phyloP scores from a whole-genome alignment of 805 yeast genomes.

The Teunomyces barrocoloradensis region DNA sequence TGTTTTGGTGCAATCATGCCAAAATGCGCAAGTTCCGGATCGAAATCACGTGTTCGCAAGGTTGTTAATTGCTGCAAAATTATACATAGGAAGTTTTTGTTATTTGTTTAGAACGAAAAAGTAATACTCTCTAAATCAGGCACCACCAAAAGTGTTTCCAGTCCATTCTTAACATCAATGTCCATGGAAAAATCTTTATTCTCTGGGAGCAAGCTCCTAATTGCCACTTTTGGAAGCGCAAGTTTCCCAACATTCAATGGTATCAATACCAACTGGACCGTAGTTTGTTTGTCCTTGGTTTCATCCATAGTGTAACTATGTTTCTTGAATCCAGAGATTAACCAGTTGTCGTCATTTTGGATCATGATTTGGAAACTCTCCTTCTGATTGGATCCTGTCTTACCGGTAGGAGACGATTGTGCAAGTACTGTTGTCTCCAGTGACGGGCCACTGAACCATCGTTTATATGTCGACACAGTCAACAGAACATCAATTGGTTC shows the following conservation, averaged over 20 bases:
- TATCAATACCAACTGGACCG: constrained; percentile 49
- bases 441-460: constrained; percentile 37
- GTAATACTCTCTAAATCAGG: constrained; percentile 65
- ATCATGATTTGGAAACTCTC: constrained; percentile 45
- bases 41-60: neutral
- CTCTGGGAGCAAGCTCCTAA: constrained; percentile 21
- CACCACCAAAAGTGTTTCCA: constrained; percentile 67
- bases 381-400: constrained; percentile 8
- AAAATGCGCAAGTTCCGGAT: constrained; percentile 1
- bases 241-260: constrained; percentile 79
- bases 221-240: constrained; percentile 58
- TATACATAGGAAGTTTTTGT: neutral
- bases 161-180: constrained; percentile 63
- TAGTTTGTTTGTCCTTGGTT: constrained; percentile 8
- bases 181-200: constrained; percentile 47
- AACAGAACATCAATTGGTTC: constrained; percentile 53
- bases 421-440: constrained; percentile 15
- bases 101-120: constrained; percentile 46
- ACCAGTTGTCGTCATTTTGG: constrained; percentile 68
- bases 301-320: constrained; percentile 43
- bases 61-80: neutral
- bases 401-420: constrained; percentile 20
- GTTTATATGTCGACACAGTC: constrained; percentile 40
- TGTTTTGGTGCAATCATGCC: neutral
- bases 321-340: constrained; percentile 68